These are phyloP conservation scores for Pyrrhoderma noxium DNA, from an alignment of 1,284 basidiomycete species.

Conservation along the genomic window DNA sequence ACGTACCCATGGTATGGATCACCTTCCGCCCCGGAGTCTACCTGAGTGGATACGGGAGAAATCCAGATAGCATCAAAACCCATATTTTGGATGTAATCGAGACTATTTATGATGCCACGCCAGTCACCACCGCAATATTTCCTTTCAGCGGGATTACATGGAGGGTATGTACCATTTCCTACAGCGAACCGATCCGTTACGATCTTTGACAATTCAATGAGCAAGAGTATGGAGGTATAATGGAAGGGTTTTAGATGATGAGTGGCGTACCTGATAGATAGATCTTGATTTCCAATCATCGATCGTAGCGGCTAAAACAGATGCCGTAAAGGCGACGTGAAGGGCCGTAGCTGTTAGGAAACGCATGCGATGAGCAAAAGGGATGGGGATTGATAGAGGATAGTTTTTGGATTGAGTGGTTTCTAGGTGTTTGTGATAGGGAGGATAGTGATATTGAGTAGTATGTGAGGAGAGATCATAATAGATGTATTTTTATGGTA, in stretches of 20 bases:
- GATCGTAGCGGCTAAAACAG: conserved; percentile 23
- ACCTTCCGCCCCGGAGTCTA: conserved; percentile 25
- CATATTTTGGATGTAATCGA: conserved; percentile 28
- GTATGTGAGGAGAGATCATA: no score
- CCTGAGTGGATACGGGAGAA: conserved; percentile 33
- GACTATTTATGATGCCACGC: conserved; percentile 22
- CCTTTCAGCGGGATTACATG: conserved; percentile 21
- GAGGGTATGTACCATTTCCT: conserved; percentile 19
- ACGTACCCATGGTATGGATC: conserved; percentile 33
- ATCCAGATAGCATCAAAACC: conserved; percentile 35
- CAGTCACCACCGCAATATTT: conserved; percentile 26
- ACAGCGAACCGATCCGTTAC: conserved; percentile 21
- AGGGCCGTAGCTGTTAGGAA: background rate
- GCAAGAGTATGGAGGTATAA: background rate
- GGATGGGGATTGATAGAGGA: no score
- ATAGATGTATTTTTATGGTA: no score
- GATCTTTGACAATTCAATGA: conserved; percentile 9
- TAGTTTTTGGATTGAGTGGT: no score
- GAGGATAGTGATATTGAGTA: no score
- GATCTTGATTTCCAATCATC: conserved; percentile 27
- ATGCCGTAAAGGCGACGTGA: conserved; percentile 9
- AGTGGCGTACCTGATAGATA: conserved; percentile 26
- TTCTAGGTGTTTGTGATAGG: no score
- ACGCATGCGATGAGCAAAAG: background rate
- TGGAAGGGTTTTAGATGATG: background rate